Evolutionary conservation across 2,329 filamentous ascomycete species (phyloP).

Genomic region (Pseudocercospora eumusae): DNA sequence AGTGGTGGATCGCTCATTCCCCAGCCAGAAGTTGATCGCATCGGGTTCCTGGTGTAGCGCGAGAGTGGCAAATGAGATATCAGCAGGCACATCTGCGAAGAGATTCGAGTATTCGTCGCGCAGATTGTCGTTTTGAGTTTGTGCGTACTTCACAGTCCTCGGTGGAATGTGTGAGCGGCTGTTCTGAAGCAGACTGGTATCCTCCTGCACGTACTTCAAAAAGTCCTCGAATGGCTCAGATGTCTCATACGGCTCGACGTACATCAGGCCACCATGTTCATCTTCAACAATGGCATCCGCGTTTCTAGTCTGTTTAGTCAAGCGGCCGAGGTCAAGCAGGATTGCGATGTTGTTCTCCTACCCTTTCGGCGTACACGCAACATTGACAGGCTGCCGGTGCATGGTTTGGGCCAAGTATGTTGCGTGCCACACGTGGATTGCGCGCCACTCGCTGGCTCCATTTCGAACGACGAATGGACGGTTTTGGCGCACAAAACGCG

Average conservation of each 20-base stretch:
- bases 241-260: conserved; percentile 73
- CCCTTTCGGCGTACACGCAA: conserved; percentile 75
- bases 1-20: conserved; percentile 68
- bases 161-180: background rate
- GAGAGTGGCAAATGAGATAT: conserved; percentile 71
- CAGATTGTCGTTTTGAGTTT: conserved; percentile 83
- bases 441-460: conserved; percentile 64
- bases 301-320: conserved; percentile 46
- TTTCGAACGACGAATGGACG: conserved; percentile 69
- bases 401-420: conserved; percentile 60
- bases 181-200: conserved; percentile 34
- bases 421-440: conserved; percentile 63
- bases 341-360: conserved; percentile 41
- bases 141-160: conserved; percentile 64
- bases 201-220: conserved; percentile 60
- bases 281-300: conserved; percentile 65
- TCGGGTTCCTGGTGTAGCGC: conserved; percentile 68
- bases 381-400: conserved; percentile 63
- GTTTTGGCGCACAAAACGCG: conserved; percentile 73
- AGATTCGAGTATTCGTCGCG: conserved; percentile 69
- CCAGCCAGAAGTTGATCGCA: conserved; percentile 81
- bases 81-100: conserved; percentile 62
- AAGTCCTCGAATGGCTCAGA: conserved; percentile 64
- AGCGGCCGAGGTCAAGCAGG: background rate
- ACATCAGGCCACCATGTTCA: conserved; percentile 52